Conservation (phyloP, 352 stramenopile species). For the Phytophthora colocasiae region DNA sequence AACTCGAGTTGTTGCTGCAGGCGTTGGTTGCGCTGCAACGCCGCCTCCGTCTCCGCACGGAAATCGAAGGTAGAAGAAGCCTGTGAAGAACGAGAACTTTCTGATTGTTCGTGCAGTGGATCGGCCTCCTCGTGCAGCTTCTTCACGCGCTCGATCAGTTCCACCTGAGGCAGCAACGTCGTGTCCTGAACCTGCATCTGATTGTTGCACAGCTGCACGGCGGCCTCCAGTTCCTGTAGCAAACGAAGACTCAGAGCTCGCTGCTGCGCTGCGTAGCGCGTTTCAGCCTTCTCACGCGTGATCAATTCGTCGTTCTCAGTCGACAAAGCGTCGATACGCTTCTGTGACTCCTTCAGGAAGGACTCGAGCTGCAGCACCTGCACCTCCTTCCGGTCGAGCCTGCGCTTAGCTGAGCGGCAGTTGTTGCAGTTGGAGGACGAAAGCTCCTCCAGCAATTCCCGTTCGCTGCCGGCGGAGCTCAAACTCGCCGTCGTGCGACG, state of each 20-base stretch:
- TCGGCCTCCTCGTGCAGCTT: constrained; percentile 64
- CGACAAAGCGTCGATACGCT: constrained; percentile 68
- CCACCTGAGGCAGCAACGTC: constrained; percentile 70
- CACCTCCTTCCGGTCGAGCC: constrained; percentile 77
- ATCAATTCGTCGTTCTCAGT: constrained; percentile 75
- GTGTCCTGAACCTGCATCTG: constrained; percentile 58
- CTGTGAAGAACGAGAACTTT: constrained; percentile 20
- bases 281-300: constrained; percentile 68
- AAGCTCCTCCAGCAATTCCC: constrained; percentile 50
- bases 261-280: constrained; percentile 63
- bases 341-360: constrained; percentile 83
- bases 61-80: constrained; percentile 52
- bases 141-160: constrained; percentile 82
- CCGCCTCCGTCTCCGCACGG: constrained; percentile 54
- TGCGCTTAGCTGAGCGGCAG: constrained; percentile 61
- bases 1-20: constrained; percentile 75
- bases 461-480: constrained; percentile 68
- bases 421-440: constrained; percentile 47
- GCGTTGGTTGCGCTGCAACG: constrained; percentile 68
- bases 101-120: constrained; percentile 31
- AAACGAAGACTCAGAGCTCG: constrained; percentile 66
- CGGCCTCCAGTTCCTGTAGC: constrained; percentile 76
- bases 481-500: constrained; percentile 66
- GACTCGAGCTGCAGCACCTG: constrained; percentile 81
- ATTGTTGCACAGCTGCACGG: constrained; percentile 72